A percentile compares a stretch with the other conserved stretches of the same genome.
These are phyloP conservation scores for Crepidotus variabilis DNA, from an alignment of 768 basidiomycete species.

Conservation along the genomic window DNA sequence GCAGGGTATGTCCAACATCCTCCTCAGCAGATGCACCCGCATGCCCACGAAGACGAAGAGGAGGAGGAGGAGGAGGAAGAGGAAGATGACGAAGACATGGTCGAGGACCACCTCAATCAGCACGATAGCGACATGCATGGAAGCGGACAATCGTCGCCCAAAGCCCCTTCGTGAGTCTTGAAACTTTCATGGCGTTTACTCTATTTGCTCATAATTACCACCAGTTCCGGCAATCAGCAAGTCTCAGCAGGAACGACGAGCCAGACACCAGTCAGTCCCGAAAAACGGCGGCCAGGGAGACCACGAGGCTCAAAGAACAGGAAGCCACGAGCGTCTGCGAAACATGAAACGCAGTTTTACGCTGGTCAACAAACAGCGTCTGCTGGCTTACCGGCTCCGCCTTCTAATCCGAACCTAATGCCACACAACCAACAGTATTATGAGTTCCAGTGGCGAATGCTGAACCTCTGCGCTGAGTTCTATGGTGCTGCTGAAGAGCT, in stretches of 20 bases:
- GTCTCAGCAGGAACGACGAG: slow-evolving; percentile 21
- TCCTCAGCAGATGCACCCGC: slow-evolving; percentile 10
- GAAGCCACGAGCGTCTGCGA: slow-evolving; percentile 36
- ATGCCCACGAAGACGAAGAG: slow-evolving; percentile 39
- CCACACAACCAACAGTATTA: slow-evolving; percentile 76
- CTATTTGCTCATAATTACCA: slow-evolving; percentile 13
- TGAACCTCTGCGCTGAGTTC: slow-evolving; percentile 82
- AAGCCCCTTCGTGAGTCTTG: slow-evolving; percentile 26
- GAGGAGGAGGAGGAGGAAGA: slow-evolving; percentile 63
- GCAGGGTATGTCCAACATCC: slow-evolving; percentile 20
- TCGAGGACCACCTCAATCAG: slow-evolving; percentile 61
- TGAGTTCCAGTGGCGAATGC: slow-evolving; percentile 82
- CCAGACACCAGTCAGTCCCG: slow-evolving; percentile 29
- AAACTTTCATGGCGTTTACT: slow-evolving; percentile 9
- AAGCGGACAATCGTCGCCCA: slow-evolving; percentile 34
- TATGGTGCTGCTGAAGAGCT: slow-evolving; percentile 84
- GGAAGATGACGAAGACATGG: slow-evolving; percentile 71
- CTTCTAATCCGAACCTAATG: slow-evolving; percentile 46
- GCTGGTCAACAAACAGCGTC: slow-evolving; percentile 35
- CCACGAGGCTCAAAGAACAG: slow-evolving; percentile 79
- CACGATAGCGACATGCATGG: slow-evolving; percentile 41
- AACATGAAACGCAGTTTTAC: slow-evolving; percentile 40
- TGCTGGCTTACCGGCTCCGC: slow-evolving; percentile 28
- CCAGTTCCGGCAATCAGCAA: slow-evolving; percentile 16
- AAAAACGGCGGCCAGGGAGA: slow-evolving; percentile 73